Evolutionary conservation across 1,284 basidiomycete genomes (phyloP).

Genomic region (Trichosporon ovoides): DNA sequence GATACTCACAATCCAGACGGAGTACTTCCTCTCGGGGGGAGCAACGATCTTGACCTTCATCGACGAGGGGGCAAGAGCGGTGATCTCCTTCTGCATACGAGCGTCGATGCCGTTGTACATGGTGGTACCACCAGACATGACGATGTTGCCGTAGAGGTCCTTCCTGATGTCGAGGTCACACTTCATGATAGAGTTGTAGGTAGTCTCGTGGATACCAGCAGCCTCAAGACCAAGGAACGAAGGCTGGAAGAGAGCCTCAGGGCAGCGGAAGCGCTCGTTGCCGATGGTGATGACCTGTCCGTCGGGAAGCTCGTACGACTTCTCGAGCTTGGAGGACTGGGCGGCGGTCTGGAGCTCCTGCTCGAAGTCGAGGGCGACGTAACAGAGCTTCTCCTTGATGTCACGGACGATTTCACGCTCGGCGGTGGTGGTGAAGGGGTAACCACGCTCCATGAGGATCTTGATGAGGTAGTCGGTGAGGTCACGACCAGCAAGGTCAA

Average conservation of each 20-base stretch:
- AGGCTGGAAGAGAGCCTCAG: conserved; percentile 96
- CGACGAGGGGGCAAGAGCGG: conserved; percentile 67
- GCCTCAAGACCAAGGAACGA: conserved; percentile 88
- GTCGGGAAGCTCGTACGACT: conserved; percentile 93
- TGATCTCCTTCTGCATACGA: conserved; percentile 97
- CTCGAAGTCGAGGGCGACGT: conserved; percentile 94
- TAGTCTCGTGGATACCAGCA: conserved; percentile 91
- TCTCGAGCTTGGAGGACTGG: conserved; percentile 86
- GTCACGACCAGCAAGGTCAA: conserved; percentile 93
- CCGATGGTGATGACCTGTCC: conserved; percentile 96
- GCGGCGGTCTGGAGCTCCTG: conserved; percentile 91
- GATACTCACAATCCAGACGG: conserved; percentile 94
- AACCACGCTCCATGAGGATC: conserved; percentile 89
- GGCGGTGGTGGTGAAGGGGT: conserved; percentile 88
- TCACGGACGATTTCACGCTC: conserved; percentile 95
- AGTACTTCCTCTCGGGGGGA: conserved; percentile 78
- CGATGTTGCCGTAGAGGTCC: conserved; percentile 54
- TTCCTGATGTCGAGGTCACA: conserved; percentile 55
- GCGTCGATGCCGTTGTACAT: conserved; percentile 97
- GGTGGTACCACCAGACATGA: conserved; percentile 90
- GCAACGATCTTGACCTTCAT: conserved; percentile 72
- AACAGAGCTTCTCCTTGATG: conserved; percentile 98
- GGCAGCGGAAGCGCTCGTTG: conserved; percentile 94
- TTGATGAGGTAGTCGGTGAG: conserved; percentile 89
- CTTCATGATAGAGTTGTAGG: conserved; percentile 80